Percentiles rank a stretch among this genome's conserved stretches.
Conservation (phyloP, 495 filamentous ascomycete genomes). For the Bathelium albidoporum region DNA sequence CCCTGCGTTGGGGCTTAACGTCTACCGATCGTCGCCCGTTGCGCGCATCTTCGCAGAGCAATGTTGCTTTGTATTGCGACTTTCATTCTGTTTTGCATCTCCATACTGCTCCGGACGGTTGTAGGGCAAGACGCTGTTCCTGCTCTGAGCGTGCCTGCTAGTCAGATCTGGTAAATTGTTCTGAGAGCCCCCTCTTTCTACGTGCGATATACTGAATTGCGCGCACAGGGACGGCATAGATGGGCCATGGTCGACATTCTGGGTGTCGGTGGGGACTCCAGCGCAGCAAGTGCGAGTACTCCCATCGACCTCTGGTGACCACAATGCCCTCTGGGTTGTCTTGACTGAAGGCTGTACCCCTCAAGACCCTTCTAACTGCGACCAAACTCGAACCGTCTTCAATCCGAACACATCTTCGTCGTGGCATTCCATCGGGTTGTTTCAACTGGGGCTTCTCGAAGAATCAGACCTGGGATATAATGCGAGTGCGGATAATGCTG, state of each 20-base stretch:
- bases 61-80: not conserved
- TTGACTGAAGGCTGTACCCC: constrained; percentile 28
- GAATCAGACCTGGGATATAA: constrained; percentile 6
- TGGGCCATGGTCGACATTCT: constrained; percentile 34
- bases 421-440: constrained; percentile 22
- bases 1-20: not conserved
- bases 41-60: not conserved
- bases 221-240: not conserved
- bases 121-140: not conserved
- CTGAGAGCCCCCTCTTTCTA: not conserved
- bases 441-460: constrained; percentile 11
- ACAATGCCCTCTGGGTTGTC: constrained; percentile 24
- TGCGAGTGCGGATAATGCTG: constrained; percentile 9
- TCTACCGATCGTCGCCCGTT: not conserved
- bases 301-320: constrained; percentile 16
- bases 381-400: constrained; percentile 24
- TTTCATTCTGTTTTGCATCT: not conserved
- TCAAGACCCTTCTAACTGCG: constrained; percentile 21
- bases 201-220: not conserved
- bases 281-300: constrained; percentile 21
- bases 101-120: not conserved
- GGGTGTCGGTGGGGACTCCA: constrained; percentile 29
- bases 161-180: constrained; percentile 21
- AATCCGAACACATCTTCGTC: constrained; percentile 18
- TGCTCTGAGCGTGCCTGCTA: constrained; percentile 13